Conservation (phyloP, 164 flowering plant genomes). For the Vitis riparia region DNA sequence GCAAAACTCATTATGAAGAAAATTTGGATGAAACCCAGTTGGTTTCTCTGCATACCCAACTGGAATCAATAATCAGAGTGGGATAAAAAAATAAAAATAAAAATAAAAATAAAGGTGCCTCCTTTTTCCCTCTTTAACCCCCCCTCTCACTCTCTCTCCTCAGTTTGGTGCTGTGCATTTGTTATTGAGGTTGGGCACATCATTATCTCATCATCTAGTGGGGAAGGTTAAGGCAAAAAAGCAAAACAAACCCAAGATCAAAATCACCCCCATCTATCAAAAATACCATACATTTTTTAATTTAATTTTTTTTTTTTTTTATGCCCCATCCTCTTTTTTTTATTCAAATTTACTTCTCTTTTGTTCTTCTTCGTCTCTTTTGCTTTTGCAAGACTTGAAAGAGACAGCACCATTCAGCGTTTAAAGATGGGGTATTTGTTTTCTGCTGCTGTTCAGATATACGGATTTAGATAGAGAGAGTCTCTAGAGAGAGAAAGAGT, state of each 20-base stretch:
- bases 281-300: not conserved
- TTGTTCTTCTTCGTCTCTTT: constrained; percentile 7
- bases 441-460: constrained; percentile 11
- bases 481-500: constrained; percentile 10
- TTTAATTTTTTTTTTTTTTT: too few relatives aligned
- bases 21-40: constrained; percentile 33
- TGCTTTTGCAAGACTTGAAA: constrained; percentile 25
- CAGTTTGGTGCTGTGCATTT: constrained; percentile 30
- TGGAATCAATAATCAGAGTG: constrained; percentile 59
- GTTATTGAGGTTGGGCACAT: constrained; percentile 39
- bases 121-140: constrained; percentile 5
- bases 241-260: constrained; percentile 21
- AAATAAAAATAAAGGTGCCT: not conserved
- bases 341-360: not conserved
- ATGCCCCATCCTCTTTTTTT: too few relatives aligned
- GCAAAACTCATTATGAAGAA: constrained; percentile 14
- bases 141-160: constrained; percentile 18
- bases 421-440: constrained; percentile 35
- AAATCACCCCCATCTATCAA: not conserved
- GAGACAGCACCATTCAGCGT: constrained; percentile 44
- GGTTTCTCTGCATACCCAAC: constrained; percentile 42
- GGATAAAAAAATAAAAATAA: constrained; percentile 15
- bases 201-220: constrained; percentile 78
- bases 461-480: constrained; percentile 11
- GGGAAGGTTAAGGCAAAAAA: constrained; percentile 23